Evolutionary conservation across 257 asterid species (phyloP).

Genomic region (Ehretia macrophylla): DNA sequence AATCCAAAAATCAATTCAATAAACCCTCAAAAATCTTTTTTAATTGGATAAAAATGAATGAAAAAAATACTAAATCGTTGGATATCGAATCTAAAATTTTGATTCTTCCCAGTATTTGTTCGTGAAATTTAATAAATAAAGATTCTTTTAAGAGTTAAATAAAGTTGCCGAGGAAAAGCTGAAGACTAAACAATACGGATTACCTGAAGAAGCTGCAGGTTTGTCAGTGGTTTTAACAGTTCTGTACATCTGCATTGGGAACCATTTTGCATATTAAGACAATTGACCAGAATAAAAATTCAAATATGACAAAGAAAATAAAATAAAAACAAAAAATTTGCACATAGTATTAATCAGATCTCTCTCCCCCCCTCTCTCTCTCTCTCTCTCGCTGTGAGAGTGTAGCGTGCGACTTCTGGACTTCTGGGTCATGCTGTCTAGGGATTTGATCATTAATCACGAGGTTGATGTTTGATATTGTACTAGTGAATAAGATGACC

Average conservation of each 20-base stretch:
- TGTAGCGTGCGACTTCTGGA: constrained; percentile 27
- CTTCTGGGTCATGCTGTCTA: constrained; percentile 30
- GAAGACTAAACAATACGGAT: constrained; percentile 23
- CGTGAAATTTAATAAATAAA: background rate
- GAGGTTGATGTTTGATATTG: constrained; percentile 72
- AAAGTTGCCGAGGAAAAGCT: background rate
- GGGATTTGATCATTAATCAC: constrained; percentile 60
- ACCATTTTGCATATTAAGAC: constrained; percentile 17
- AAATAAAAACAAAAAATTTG: background rate
- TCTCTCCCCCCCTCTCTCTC: constrained; percentile 15
- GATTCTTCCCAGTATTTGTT: background rate
- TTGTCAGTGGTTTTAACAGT: constrained; percentile 95
- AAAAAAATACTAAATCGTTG: too few species aligned
- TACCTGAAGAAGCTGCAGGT: constrained; percentile 96
- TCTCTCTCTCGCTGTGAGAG: constrained; percentile 12
- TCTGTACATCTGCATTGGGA: constrained; percentile 85
- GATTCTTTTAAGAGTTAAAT: background rate
- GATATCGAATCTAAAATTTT: too few species aligned
- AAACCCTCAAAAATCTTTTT: too few species aligned
- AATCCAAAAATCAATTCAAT: too few species aligned
- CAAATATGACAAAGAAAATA: constrained; percentile 9
- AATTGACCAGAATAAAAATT: constrained; percentile 9
- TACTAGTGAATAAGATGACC: constrained; percentile 14
- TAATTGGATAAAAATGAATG: too few species aligned
- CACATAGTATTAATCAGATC: background rate